These are phyloP conservation scores for Sporisorium reilianum DNA, from an alignment of 1,284 basidiomycete genomes.

Conservation along the genomic window DNA sequence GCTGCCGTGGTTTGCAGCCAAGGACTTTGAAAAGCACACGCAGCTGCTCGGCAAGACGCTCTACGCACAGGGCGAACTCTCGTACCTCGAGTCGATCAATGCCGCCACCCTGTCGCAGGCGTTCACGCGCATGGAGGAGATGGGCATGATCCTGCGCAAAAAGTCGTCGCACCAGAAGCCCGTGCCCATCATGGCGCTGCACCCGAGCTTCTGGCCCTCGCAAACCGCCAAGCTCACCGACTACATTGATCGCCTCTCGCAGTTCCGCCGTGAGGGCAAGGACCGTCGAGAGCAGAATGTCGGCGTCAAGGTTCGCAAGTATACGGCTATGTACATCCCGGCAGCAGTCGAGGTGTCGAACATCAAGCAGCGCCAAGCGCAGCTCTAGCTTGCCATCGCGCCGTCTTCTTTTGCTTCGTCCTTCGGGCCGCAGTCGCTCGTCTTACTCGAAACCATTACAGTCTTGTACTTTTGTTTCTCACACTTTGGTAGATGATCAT, in stretches of 20 bases:
- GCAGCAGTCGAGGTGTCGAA: conserved; percentile 34
- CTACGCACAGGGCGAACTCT: conserved; percentile 68
- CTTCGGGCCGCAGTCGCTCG: not conserved
- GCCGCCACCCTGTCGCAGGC: conserved; percentile 61
- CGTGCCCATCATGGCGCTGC: conserved; percentile 66
- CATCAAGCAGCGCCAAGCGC: conserved; percentile 38
- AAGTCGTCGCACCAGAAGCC: conserved; percentile 64
- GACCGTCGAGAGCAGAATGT: conserved; percentile 60
- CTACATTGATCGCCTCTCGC: conserved; percentile 63
- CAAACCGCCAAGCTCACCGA: conserved; percentile 59
- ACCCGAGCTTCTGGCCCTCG: conserved; percentile 64
- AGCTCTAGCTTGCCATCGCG: conserved; percentile 24
- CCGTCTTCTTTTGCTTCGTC: not conserved
- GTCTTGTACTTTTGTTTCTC: too few species aligned
- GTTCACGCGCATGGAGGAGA: conserved; percentile 59
- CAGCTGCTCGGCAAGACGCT: conserved; percentile 70
- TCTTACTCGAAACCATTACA: not conserved
- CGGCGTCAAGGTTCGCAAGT: conserved; percentile 37
- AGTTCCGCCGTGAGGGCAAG: conserved; percentile 69
- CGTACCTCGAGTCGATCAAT: conserved; percentile 68
- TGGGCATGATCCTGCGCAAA: conserved; percentile 56
- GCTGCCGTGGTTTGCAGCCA: conserved; percentile 67
- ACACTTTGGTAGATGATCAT: too few species aligned
- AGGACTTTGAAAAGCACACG: conserved; percentile 67
- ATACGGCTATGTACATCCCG: conserved; percentile 40